Evolutionary conservation across 2,329 filamentous ascomycete species (phyloP), one percentile per base, ranked within the genome.

Genomic region (Arthrobotrys musiformis): DNA sequence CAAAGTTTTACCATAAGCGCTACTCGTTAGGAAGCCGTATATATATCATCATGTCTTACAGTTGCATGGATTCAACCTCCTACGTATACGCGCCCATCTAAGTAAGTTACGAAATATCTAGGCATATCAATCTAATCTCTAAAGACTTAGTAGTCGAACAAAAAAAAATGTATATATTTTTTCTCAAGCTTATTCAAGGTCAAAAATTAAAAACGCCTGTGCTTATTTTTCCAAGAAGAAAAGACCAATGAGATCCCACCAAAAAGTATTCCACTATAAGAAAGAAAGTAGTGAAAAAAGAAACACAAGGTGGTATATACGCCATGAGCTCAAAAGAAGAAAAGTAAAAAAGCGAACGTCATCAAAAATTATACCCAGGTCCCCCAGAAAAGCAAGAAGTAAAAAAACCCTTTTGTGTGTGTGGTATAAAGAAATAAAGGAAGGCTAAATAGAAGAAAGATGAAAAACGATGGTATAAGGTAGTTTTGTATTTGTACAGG

Each of bases 401-500:
- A n/a, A 75, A 35, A 46, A 54, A 46, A 35, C 17, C 73, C 62
- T 37, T 69, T 64, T 79, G 17, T 77, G 78, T 77, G 78, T 63
- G 33, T 66, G 77, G 70, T 58, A 75, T 70, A 75, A 70, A 72
- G 48, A 66, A 77, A 61, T 63, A 63, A 78, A 64, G 56, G 70
- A 52, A 64, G 26, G 35, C 40, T 42, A 30, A 66, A 40, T 70
- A 60, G 67, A 28, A 52, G 62, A 50, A 74, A 76, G 28, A 78
- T n/a, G 48, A 22, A 48, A 48, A 66, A 69, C 46, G 63, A 66
- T 76, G 70, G 70, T 76, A 76, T 76, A 72, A 35, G 61, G 33
- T 61, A 37, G 48, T 69, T 76, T 76, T 62, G 56, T 77, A 77
- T 67, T 77, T 77, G 73, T 77, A 77, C 73, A 77, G 60, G 50